These are phyloP conservation scores for Hyaloscypha finlandica DNA, from an alignment of 495 filamentous ascomycete species.

Conservation along the genomic window DNA sequence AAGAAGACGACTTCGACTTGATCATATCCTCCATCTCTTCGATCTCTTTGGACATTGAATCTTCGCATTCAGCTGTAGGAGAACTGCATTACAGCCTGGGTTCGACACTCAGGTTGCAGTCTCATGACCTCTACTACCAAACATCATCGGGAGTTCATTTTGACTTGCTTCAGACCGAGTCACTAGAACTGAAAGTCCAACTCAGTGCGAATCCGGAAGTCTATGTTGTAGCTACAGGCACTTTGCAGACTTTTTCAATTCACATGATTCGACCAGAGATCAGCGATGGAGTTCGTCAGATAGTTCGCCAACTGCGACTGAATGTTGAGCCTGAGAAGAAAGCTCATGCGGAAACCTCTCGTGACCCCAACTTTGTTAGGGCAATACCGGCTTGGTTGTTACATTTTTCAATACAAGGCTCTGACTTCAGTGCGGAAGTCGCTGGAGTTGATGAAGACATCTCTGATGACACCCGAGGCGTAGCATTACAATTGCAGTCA, in stretches of 20 bases:
- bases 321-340: slow-evolving; percentile 66
- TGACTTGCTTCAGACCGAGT: slow-evolving; percentile 82
- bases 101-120: slow-evolving; percentile 77
- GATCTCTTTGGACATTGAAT: slow-evolving; percentile 88
- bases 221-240: slow-evolving; percentile 75
- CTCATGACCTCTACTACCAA: slow-evolving; percentile 95
- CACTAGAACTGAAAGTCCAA: slow-evolving; percentile 81
- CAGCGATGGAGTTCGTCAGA: slow-evolving; percentile 86
- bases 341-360: slow-evolving; percentile 47
- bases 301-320: slow-evolving; percentile 73
- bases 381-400: slow-evolving; percentile 81
- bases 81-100: slow-evolving; percentile 84
- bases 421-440: slow-evolving; percentile 86
- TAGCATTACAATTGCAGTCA: slow-evolving; percentile 83
- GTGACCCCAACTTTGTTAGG: slow-evolving; percentile 69
- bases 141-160: slow-evolving; percentile 78
- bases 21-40: slow-evolving; percentile 94
- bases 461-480: slow-evolving; percentile 73
- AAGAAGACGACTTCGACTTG: slow-evolving; percentile 82
- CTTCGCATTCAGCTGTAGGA: slow-evolving; percentile 84
- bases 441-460: slow-evolving; percentile 84
- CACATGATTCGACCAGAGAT: slow-evolving; percentile 92
- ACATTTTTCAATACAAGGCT: slow-evolving; percentile 80
- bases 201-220: slow-evolving; percentile 85
- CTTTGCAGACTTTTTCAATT: slow-evolving; percentile 81